Percentiles rank a stretch among this genome's conserved stretches.
Conservation (phyloP, 2,329 filamentous ascomycete genomes). For the Aspergillus fructus region DNA sequence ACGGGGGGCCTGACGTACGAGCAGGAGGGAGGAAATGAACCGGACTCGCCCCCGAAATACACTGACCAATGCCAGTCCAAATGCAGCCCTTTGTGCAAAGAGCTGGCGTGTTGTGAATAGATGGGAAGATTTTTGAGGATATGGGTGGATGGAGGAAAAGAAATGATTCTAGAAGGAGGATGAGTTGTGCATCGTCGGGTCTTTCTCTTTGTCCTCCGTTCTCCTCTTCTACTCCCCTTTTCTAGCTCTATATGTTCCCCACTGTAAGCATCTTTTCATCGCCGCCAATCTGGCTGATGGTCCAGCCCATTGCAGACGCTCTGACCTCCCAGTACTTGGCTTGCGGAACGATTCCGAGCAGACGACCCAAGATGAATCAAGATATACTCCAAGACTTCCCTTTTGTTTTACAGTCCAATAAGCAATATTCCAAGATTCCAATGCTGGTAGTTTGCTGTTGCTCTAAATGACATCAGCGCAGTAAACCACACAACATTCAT, state of each 20-base stretch:
- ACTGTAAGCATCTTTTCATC: neutral
- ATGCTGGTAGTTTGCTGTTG: neutral
- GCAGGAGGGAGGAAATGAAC: conserved; percentile 9
- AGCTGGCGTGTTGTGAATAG: conserved; percentile 53
- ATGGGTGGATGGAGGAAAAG: neutral
- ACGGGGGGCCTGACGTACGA: neutral
- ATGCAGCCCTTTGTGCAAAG: conserved; percentile 53
- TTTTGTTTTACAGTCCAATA: too few species aligned
- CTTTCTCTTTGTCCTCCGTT: neutral
- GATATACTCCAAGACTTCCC: too few species aligned
- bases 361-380: neutral
- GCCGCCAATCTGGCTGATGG: neutral
- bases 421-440: too few species aligned
- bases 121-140: neutral
- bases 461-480: neutral
- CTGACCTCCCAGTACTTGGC: neutral
- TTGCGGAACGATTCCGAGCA: conserved; percentile 8
- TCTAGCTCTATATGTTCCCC: neutral
- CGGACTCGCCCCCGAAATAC: conserved; percentile 15
- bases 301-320: neutral
- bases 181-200: too few species aligned
- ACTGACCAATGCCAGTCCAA: conserved; percentile 52
- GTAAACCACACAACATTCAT: neutral
- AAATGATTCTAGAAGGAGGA: neutral
- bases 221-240: neutral